phyloP scores from a whole-genome alignment of 495 filamentous ascomycete species.

The Neurospora sp. region DNA sequence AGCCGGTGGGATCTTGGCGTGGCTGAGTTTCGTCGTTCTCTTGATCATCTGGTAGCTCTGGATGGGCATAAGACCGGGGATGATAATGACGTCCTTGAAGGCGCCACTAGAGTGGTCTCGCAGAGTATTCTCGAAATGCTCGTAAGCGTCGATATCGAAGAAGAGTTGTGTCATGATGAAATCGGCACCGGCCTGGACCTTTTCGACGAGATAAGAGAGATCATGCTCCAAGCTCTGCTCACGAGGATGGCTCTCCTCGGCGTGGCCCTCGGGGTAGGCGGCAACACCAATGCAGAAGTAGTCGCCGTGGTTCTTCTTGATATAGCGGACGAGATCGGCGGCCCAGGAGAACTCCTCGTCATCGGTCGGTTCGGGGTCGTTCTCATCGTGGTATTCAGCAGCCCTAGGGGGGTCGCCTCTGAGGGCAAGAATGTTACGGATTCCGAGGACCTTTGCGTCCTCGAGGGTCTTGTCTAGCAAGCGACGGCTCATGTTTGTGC shows the following conservation, averaged over 20 bases:
- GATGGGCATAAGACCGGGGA: slow-evolving; percentile 94
- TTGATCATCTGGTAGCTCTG: slow-evolving; percentile 95
- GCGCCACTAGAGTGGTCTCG: slow-evolving; percentile 73
- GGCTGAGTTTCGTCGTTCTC: slow-evolving; percentile 88
- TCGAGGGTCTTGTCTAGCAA: slow-evolving; percentile 84
- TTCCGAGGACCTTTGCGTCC: slow-evolving; percentile 83
- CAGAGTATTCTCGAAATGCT: slow-evolving; percentile 65
- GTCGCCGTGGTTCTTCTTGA: slow-evolving; percentile 72
- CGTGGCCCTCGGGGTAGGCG: slow-evolving; percentile 89
- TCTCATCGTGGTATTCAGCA: slow-evolving; percentile 63
- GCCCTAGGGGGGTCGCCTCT: slow-evolving; percentile 87
- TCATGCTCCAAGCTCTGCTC: slow-evolving; percentile 72
- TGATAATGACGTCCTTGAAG: slow-evolving; percentile 82
- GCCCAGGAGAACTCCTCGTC: slow-evolving; percentile 72
- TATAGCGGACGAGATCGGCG: slow-evolving; percentile 83
- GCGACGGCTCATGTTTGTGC: slow-evolving; percentile 88
- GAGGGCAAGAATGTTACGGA: slow-evolving; percentile 88
- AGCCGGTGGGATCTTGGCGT: slow-evolving; percentile 64
- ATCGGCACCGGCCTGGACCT: slow-evolving; percentile 84
- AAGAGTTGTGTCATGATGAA: slow-evolving; percentile 99
- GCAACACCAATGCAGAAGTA: slow-evolving; percentile 97
- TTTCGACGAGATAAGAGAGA: slow-evolving; percentile 83
- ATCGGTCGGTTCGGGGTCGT: slow-evolving; percentile 38
- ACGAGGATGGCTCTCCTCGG: slow-evolving; percentile 73
- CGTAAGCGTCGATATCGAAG: slow-evolving; percentile 78